Conservation (phyloP, 1,139 yeast species). For the Torulaspora pretoriensis region DNA sequence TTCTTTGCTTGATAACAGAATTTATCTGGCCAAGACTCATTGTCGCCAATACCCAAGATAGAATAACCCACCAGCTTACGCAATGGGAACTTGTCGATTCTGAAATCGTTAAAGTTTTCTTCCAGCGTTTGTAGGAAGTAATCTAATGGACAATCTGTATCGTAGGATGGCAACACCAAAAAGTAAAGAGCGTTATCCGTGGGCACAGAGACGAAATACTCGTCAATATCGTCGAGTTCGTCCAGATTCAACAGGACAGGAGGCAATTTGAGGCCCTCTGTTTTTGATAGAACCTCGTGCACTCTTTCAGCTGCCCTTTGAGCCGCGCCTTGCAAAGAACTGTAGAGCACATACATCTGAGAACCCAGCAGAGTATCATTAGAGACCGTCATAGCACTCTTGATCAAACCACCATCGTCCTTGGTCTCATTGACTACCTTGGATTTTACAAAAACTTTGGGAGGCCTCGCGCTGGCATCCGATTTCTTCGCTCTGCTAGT, state of each 20-base stretch:
- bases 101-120: conserved; percentile 79
- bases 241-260: conserved; percentile 67
- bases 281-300: conserved; percentile 33
- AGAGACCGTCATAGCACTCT: conserved; percentile 36
- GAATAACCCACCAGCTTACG: conserved; percentile 68
- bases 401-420: conserved; percentile 21
- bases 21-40: conserved; percentile 79
- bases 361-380: conserved; percentile 35
- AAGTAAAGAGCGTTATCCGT: conserved; percentile 54
- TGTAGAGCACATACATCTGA: conserved; percentile 61
- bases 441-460: conserved; percentile 28
- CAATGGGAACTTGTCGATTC: conserved; percentile 79
- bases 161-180: conserved; percentile 83
- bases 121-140: conserved; percentile 74
- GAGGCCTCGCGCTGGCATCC: conserved; percentile 18
- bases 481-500: conserved; percentile 17
- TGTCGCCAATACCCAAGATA: conserved; percentile 83
- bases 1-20: conserved; percentile 82
- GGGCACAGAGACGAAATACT: conserved; percentile 69
- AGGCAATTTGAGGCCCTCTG: conserved; percentile 39
- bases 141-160: conserved; percentile 88
- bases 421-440: conserved; percentile 22
- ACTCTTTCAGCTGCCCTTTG: conserved; percentile 57
- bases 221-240: conserved; percentile 80
- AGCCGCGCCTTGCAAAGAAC: conserved; percentile 81